phyloP scores from a whole-genome alignment of 345 rosid genomes.

The Murraya paniculata region DNA sequence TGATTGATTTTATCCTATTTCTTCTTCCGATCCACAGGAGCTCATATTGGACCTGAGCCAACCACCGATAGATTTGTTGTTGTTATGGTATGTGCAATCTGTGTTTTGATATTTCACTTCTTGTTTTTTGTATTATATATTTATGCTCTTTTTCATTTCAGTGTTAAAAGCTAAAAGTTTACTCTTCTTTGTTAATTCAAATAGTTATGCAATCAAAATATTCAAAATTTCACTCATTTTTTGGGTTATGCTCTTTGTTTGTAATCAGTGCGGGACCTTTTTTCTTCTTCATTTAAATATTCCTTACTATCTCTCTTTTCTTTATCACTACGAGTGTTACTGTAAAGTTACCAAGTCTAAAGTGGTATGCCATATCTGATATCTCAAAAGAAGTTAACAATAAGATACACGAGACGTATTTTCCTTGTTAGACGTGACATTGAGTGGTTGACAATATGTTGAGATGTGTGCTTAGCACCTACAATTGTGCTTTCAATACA shows the following conservation, averaged over 20 bases:
- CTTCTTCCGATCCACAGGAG: constrained; percentile 53
- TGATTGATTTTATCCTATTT: not conserved
- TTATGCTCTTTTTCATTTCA: not conserved
- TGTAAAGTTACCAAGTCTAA: not conserved
- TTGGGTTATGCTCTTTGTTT: not conserved
- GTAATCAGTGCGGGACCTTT: not conserved
- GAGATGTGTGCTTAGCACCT: not conserved
- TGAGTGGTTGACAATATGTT: not conserved
- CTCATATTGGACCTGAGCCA: constrained; percentile 98
- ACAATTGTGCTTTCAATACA: constrained; percentile 29
- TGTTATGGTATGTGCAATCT: constrained; percentile 64
- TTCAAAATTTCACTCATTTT: not conserved
- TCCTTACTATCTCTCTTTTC: not conserved
- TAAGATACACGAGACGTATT: not conserved
- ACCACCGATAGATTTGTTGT: constrained; percentile 98
- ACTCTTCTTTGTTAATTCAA: not conserved
- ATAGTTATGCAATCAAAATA: not conserved
- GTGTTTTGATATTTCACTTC: not conserved
- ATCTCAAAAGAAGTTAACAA: not conserved
- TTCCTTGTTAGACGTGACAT: not conserved
- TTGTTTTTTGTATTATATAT: not conserved
- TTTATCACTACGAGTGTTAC: not conserved
- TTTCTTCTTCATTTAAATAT: constrained; percentile 6
- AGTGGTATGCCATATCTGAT: not conserved
- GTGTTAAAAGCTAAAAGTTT: not conserved